Percentiles rank a stretch among this genome's conserved stretches.
phyloP scores from a whole-genome alignment of 2,329 filamentous ascomycete species.

The Aspergillus ibericus region DNA sequence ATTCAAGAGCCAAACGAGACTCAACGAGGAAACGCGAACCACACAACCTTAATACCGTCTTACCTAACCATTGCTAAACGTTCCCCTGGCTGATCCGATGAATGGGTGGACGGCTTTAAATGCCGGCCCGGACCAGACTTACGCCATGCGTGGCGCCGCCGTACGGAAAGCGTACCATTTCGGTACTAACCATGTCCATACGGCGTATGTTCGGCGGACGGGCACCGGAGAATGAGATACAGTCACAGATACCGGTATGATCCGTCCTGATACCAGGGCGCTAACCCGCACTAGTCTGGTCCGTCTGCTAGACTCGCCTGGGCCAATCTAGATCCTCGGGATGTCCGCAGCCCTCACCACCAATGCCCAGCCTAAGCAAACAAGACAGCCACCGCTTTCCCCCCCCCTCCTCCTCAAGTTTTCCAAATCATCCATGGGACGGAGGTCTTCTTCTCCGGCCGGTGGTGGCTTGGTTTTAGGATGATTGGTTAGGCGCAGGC shows the following conservation, averaged over 20 bases:
- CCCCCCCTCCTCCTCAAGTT: not conserved
- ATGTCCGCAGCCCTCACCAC: not conserved
- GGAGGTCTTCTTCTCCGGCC: not conserved
- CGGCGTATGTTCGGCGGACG: not conserved
- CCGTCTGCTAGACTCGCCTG: slow-evolving; percentile 2
- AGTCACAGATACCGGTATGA: not conserved
- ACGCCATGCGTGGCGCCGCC: not conserved
- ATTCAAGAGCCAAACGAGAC: too few species aligned
- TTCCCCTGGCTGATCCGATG: not conserved
- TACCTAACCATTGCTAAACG: not conserved
- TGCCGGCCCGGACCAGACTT: not conserved
- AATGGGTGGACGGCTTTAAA: not conserved
- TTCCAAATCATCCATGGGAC: not conserved
- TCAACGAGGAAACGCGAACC: not conserved
- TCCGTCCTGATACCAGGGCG: not conserved
- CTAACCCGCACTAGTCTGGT: not conserved
- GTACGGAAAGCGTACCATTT: not conserved
- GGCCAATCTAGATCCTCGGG: slow-evolving; percentile 9
- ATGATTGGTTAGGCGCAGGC: not conserved
- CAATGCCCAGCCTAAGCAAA: not conserved
- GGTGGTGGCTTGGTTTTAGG: not conserved
- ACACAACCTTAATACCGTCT: not conserved
- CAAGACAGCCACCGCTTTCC: not conserved
- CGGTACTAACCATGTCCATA: too few species aligned
- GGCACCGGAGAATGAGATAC: not conserved